Conservation (phyloP, 495 filamentous ascomycete genomes). For the Aspergillus biplanus region DNA sequence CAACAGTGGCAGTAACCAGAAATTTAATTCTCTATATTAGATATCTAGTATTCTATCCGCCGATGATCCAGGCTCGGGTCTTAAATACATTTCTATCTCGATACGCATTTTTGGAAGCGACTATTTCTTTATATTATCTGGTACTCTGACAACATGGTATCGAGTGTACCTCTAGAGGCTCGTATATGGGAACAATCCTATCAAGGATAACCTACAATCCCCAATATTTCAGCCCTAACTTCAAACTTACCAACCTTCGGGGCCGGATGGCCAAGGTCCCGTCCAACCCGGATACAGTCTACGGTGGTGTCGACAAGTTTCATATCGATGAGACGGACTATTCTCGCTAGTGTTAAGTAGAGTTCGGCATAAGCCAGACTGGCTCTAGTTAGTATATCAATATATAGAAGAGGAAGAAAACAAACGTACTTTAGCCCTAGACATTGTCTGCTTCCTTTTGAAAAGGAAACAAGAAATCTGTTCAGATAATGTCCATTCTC, state of each 20-base stretch:
- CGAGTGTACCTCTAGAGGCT: no score
- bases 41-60: no score
- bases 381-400: not conserved
- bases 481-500: conserved; percentile 25
- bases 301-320: conserved; percentile 2
- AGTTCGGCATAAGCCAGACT: conserved; percentile 15
- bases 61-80: no score
- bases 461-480: conserved; percentile 32
- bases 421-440: conserved; percentile 35
- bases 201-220: not conserved
- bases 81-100: no score
- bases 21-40: no score
- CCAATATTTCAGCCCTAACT: not conserved
- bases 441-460: conserved; percentile 31
- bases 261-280: not conserved
- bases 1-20: no score
- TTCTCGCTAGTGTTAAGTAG: conserved; percentile 1
- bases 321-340: not conserved
- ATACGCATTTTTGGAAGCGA: no score
- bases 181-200: no score
- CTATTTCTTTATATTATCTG: no score
- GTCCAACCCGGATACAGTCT: not conserved
- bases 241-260: not conserved
- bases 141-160: no score
- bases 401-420: not conserved